Percentiles rank a stretch among this genome's conserved stretches.
Conservation (phyloP, 2,329 filamentous ascomycete species). For the Pyrenophora teres region DNA sequence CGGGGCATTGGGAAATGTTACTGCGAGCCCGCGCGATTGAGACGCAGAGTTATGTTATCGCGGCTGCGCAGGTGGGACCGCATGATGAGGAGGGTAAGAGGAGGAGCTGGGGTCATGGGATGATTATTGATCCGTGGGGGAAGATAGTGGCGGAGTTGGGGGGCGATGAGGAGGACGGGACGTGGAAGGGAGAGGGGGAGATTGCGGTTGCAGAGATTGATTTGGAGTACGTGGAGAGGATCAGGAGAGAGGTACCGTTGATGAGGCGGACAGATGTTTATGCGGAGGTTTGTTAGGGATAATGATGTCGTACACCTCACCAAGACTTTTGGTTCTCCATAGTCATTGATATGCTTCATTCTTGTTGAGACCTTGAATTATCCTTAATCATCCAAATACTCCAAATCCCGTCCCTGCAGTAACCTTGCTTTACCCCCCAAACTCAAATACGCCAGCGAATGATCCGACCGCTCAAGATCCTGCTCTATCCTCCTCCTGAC, state of each 20-base stretch:
- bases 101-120: slow-evolving; percentile 81
- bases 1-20: slow-evolving; percentile 79
- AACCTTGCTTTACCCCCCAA: slow-evolving; percentile 34
- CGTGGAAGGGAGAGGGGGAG: slow-evolving; percentile 44
- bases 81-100: slow-evolving; percentile 71
- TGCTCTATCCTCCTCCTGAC: slow-evolving; percentile 27
- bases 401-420: slow-evolving; percentile 28
- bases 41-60: slow-evolving; percentile 84
- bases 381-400: neutral
- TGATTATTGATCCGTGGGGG: slow-evolving; percentile 89
- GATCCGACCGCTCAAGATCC: slow-evolving; percentile 20
- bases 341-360: neutral
- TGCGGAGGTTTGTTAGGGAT: slow-evolving; percentile 26
- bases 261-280: slow-evolving; percentile 58
- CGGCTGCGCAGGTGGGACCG: slow-evolving; percentile 75
- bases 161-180: slow-evolving; percentile 52
- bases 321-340: neutral
- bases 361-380: neutral
- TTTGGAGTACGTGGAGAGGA: slow-evolving; percentile 56
- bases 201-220: slow-evolving; percentile 59
- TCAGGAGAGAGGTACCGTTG: slow-evolving; percentile 62
- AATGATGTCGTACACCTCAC: too few species aligned
- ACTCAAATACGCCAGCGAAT: slow-evolving; percentile 30
- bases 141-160: slow-evolving; percentile 69
- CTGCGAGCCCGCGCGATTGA: slow-evolving; percentile 84